Evolutionary conservation across 2,329 filamentous ascomycete species (phyloP).

Genomic region (Colletotrichum sp.): DNA sequence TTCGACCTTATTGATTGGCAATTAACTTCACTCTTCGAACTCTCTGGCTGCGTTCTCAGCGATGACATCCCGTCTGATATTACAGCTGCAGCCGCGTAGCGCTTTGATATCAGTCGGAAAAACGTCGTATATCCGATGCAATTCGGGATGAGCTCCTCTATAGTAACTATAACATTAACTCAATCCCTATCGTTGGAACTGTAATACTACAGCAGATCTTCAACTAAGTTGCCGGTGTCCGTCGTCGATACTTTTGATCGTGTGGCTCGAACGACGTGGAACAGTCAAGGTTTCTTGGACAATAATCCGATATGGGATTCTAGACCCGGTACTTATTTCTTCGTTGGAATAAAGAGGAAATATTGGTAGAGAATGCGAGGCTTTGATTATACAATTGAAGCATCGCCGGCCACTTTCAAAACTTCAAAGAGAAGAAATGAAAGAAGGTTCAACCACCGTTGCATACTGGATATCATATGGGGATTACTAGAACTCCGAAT

Average conservation of each 20-base stretch:
- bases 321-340: not conserved
- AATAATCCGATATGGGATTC: not conserved
- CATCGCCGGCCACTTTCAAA: not conserved
- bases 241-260: not conserved
- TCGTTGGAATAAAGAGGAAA: not conserved
- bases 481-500: not conserved
- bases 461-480: not conserved
- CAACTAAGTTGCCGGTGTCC: not conserved
- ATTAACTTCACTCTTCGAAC: not conserved
- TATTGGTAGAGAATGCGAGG: not conserved
- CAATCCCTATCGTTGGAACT: not conserved
- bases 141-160: not conserved
- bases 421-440: not conserved
- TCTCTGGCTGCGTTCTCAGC: not conserved
- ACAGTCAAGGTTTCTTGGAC: not conserved
- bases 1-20: not conserved
- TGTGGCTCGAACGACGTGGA: not conserved
- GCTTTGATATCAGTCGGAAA: not conserved
- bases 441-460: not conserved
- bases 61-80: not conserved
- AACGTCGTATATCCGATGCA: not conserved
- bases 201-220: not conserved
- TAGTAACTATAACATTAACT: not conserved
- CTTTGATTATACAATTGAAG: not conserved
- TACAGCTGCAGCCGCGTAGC: not conserved